These are phyloP conservation scores for Geranium brycei DNA, from an alignment of 345 rosid species.

Conservation along the genomic window DNA sequence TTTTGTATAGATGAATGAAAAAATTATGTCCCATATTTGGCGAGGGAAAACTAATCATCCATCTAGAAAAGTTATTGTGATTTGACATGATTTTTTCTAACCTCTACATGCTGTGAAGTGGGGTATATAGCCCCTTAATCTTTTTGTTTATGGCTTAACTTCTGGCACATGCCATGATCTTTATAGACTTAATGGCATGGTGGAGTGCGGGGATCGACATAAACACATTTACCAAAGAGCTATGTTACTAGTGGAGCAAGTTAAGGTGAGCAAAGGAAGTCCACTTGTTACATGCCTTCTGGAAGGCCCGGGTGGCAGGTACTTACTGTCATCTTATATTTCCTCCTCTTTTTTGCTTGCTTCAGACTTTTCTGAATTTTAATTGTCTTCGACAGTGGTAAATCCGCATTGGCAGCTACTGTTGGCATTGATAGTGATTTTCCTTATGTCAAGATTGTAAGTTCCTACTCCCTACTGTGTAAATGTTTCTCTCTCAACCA, in stretches of 20 bases:
- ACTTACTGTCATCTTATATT: slow-evolving; percentile 1
- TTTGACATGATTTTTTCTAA: neutral
- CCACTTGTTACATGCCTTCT: slow-evolving; percentile 89
- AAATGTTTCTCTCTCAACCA: neutral
- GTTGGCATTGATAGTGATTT: slow-evolving; percentile 91
- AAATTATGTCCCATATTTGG: neutral
- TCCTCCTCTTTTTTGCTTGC: slow-evolving; percentile 1
- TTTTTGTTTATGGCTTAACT: slow-evolving; percentile 9
- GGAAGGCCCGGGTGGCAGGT: slow-evolving; percentile 96
- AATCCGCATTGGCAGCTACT: slow-evolving; percentile 93
- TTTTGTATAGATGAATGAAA: neutral
- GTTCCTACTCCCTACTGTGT: slow-evolving; percentile 15
- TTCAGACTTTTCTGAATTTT: slow-evolving; percentile 12
- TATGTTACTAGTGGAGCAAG: slow-evolving; percentile 86
- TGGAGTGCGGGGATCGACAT: slow-evolving; percentile 69
- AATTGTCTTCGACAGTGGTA: slow-evolving; percentile 54
- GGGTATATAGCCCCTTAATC: neutral
- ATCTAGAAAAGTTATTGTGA: too few species aligned
- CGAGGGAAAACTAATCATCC: too few species aligned
- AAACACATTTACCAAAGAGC: slow-evolving; percentile 81
- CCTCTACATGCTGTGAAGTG: neutral
- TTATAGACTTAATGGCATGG: slow-evolving; percentile 76
- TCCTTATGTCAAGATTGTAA: slow-evolving; percentile 95
- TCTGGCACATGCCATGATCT: slow-evolving; percentile 9
- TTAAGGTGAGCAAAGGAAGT: slow-evolving; percentile 92